Evolutionary conservation across 2,329 filamentous ascomycete genomes (phyloP).

Genomic region (Stagonosporopsis vannaccii): DNA sequence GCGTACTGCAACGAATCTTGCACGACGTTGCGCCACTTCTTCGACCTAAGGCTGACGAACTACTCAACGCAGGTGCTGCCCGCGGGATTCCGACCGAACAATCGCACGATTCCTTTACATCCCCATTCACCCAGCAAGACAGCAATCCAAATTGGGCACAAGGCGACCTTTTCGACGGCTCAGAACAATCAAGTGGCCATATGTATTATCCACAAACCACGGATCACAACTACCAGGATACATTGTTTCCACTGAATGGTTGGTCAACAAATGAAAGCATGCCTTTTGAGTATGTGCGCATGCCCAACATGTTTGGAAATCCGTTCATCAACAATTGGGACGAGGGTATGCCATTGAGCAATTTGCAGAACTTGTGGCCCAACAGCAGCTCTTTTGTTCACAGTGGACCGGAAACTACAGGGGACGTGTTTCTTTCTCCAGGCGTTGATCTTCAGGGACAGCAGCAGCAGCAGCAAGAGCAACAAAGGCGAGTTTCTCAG

Average conservation of each 20-base stretch:
- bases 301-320: slow-evolving; percentile 23
- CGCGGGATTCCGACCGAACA: neutral
- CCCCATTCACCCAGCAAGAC: neutral
- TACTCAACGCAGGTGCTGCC: slow-evolving; percentile 10
- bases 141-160: neutral
- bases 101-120: neutral
- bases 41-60: slow-evolving; percentile 22
- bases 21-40: slow-evolving; percentile 23
- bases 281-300: neutral
- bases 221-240: neutral
- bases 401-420: neutral
- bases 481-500: neutral
- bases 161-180: neutral
- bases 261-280: neutral
- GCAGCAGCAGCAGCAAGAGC: neutral
- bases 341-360: slow-evolving; percentile 21
- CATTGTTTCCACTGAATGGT: neutral
- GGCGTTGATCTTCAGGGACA: neutral
- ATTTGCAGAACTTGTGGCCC: slow-evolving; percentile 24
- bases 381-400: neutral
- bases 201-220: neutral
- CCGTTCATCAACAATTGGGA: slow-evolving; percentile 34
- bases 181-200: neutral
- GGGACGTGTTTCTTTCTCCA: neutral
- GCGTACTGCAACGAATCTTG: slow-evolving; percentile 26